A percentile compares a stretch with the other conserved stretches of the same genome.
These are phyloP conservation scores for Malus asiatica DNA, from an alignment of 306 rosid species.

Conservation along the genomic window DNA sequence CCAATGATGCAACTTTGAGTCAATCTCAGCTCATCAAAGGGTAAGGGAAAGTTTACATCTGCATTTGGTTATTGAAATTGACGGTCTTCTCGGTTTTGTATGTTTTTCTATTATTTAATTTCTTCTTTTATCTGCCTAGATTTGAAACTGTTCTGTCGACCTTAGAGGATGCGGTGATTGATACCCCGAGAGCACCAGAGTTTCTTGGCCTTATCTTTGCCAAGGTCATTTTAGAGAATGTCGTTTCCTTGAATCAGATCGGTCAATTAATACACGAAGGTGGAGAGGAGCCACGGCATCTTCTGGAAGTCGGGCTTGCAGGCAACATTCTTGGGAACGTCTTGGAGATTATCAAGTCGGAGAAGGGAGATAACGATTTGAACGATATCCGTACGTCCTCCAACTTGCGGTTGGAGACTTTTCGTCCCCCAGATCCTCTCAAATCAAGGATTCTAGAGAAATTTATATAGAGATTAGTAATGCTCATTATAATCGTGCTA, in stretches of 20 bases:
- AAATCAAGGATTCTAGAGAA: slow-evolving; percentile 57
- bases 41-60: slow-evolving; percentile 26
- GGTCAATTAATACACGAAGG: slow-evolving; percentile 50
- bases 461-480: slow-evolving; percentile 56
- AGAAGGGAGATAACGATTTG: slow-evolving; percentile 53
- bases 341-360: slow-evolving; percentile 51
- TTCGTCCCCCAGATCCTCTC: slow-evolving; percentile 47
- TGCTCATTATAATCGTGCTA: slow-evolving; percentile 49
- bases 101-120: neutral
- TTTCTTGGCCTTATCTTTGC: slow-evolving; percentile 67
- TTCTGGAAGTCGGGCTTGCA: slow-evolving; percentile 58
- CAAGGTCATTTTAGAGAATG: slow-evolving; percentile 35
- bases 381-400: slow-evolving; percentile 36
- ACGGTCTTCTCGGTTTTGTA: neutral
- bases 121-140: slow-evolving; percentile 29
- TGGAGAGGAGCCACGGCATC: slow-evolving; percentile 71
- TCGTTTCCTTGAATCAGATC: slow-evolving; percentile 50
- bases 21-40: slow-evolving; percentile 64
- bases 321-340: slow-evolving; percentile 66
- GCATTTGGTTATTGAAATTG: neutral
- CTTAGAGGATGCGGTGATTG: slow-evolving; percentile 76
- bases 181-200: slow-evolving; percentile 83
- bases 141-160: slow-evolving; percentile 52
- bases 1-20: slow-evolving; percentile 44
- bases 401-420: slow-evolving; percentile 52